A percentile compares a stretch with the other conserved stretches of the same genome.
Conservation (phyloP, 2,329 filamentous ascomycete species). For the Aspergillus sp. region DNA sequence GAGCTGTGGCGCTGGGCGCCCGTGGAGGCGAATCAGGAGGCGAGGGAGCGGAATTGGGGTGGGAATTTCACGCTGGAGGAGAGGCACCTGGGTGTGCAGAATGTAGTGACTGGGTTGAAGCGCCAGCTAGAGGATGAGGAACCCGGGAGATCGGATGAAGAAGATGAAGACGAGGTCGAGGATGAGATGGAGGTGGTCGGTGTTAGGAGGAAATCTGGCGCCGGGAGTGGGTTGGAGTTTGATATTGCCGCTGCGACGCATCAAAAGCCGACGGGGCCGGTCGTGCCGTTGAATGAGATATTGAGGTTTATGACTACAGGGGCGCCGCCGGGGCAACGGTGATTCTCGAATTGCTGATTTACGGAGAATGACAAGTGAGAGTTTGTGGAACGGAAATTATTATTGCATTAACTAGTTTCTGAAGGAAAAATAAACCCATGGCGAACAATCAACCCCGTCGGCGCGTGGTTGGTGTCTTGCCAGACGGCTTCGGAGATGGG, state of each 20-base stretch:
- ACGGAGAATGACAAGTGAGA: not conserved
- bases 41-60: constrained; percentile 50
- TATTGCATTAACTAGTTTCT: not conserved
- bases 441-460: constrained; percentile 49
- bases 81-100: constrained; percentile 63
- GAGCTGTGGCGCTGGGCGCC: constrained; percentile 62
- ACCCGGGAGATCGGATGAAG: constrained; percentile 53
- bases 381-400: not conserved
- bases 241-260: constrained; percentile 28
- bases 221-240: constrained; percentile 32
- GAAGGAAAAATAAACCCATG: constrained; percentile 4
- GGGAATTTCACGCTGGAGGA: constrained; percentile 73
- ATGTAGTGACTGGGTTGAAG: constrained; percentile 69
- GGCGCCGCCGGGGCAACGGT: constrained; percentile 27
- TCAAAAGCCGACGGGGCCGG: constrained; percentile 19
- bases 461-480: constrained; percentile 56
- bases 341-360: not conserved
- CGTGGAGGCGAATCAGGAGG: constrained; percentile 47
- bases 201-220: constrained; percentile 33
- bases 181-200: constrained; percentile 45
- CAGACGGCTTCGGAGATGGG: constrained; percentile 40
- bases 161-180: constrained; percentile 44
- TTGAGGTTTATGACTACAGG: constrained; percentile 55
- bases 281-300: constrained; percentile 45
- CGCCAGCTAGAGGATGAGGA: constrained; percentile 58